phyloP scores from a whole-genome alignment of 331 rosid genomes.

The Dryas integrifolia region DNA sequence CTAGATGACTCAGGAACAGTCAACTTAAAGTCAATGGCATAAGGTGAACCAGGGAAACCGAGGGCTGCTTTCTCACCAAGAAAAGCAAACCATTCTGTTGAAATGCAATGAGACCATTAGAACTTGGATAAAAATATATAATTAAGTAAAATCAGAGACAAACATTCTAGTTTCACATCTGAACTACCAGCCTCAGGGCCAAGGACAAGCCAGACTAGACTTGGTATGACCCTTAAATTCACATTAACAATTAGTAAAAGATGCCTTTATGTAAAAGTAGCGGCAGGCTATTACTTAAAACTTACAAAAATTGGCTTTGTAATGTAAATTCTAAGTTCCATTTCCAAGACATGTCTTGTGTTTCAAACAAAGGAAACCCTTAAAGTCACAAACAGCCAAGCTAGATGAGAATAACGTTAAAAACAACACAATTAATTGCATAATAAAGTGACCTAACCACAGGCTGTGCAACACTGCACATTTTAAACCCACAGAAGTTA shows the following conservation, averaged over 20 bases:
- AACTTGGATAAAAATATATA: constrained; percentile 17
- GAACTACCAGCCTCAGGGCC: background rate
- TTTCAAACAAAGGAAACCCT: background rate
- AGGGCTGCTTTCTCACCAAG: constrained; percentile 72
- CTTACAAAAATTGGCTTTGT: background rate
- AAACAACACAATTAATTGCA: constrained; percentile 8
- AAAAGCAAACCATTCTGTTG: constrained; percentile 84
- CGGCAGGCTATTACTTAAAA: background rate
- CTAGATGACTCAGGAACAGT: constrained; percentile 47
- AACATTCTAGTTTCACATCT: constrained; percentile 22
- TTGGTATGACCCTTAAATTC: background rate
- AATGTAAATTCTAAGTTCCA: too few relatives aligned
- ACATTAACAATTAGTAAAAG: background rate
- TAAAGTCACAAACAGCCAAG: background rate
- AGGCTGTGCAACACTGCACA: constrained; percentile 11
- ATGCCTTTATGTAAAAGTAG: background rate
- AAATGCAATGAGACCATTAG: constrained; percentile 29
- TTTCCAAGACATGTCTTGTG: background rate
- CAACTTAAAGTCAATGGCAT: constrained; percentile 63
- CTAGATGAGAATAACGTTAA: background rate
- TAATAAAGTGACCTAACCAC: constrained; percentile 20
- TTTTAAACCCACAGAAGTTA: constrained; percentile 20
- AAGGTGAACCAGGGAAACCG: constrained; percentile 96
- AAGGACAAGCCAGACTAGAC: background rate
- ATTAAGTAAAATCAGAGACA: constrained; percentile 21